Percentiles rank a stretch among this genome's conserved stretches.
phyloP scores from a whole-genome alignment of 805 yeast genomes.

The Metschnikowia drakensbergensis region DNA sequence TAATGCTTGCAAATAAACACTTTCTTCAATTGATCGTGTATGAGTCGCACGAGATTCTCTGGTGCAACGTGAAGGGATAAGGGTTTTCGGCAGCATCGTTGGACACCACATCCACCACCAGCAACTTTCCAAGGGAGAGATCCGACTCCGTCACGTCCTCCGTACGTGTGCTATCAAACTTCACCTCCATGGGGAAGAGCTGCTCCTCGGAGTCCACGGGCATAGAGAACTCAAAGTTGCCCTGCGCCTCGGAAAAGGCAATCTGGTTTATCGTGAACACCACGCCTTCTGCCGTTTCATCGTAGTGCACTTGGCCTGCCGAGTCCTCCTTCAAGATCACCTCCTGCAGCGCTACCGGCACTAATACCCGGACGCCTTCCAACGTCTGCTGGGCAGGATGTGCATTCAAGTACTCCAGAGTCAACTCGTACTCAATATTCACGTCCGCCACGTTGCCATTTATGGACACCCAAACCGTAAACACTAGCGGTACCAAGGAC shows the following conservation, averaged over 20 bases:
- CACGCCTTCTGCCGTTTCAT: constrained; percentile 65
- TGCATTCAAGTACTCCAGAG: constrained; percentile 33
- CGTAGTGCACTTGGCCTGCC: constrained; percentile 46
- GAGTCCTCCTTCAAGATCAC: constrained; percentile 49
- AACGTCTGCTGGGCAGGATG: constrained; percentile 39
- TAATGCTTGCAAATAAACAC: no score
- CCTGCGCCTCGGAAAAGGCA: constrained; percentile 51
- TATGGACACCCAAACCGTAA: constrained; percentile 82
- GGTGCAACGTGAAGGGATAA: constrained; percentile 67
- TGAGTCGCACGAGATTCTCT: constrained; percentile 54
- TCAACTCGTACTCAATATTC: constrained; percentile 84
- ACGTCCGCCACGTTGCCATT: constrained; percentile 62
- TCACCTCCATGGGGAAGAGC: constrained; percentile 82
- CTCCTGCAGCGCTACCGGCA: constrained; percentile 64
- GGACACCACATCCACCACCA: constrained; percentile 55
- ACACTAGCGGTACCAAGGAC: constrained; percentile 52
- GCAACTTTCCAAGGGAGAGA: constrained; percentile 60
- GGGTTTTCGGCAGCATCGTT: constrained; percentile 49
- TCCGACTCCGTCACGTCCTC: constrained; percentile 36
- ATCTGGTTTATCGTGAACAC: constrained; percentile 60
- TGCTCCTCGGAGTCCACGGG: constrained; percentile 76
- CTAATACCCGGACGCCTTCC: constrained; percentile 50
- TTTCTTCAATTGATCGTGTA: constrained; percentile 46
- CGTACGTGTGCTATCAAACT: constrained; percentile 50
- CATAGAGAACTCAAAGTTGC: constrained; percentile 75